A percentile compares a stretch with the other conserved stretches of the same genome.
phyloP scores from a whole-genome alignment of 805 yeast species.

The Alloascoidea hylecoeti region DNA sequence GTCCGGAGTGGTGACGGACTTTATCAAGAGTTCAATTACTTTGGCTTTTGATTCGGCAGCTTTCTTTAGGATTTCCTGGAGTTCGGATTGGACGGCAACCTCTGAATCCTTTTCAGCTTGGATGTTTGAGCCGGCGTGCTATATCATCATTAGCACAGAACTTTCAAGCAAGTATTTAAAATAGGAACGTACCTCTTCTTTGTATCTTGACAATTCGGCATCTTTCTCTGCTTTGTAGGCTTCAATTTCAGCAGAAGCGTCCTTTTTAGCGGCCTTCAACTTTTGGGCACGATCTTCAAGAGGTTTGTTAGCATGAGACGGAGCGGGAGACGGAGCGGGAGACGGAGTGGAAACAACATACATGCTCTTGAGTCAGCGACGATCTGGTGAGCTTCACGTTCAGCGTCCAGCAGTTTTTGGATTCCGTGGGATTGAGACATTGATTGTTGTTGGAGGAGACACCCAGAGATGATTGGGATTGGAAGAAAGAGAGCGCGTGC shows the following conservation, averaged over 20 bases:
- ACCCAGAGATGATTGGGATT: too few species aligned
- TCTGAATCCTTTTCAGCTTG: conserved; percentile 73
- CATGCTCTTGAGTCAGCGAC: conserved; percentile 87
- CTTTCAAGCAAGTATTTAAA: background rate
- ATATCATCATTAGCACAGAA: conserved; percentile 2
- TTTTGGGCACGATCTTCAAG: conserved; percentile 58
- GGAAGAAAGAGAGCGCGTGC: too few species aligned
- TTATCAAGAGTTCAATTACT: conserved; percentile 66
- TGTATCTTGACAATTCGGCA: conserved; percentile 59
- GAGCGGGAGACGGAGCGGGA: conserved; percentile 13
- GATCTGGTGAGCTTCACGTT: conserved; percentile 92
- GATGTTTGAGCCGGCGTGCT: conserved; percentile 62
- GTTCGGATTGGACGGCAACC: conserved; percentile 52
- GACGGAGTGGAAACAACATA: conserved; percentile 21
- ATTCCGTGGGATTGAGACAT: conserved; percentile 30
- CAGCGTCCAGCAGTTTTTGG: conserved; percentile 70
- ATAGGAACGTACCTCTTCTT: conserved; percentile 29
- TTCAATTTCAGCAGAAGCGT: conserved; percentile 82
- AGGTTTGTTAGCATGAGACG: conserved; percentile 19
- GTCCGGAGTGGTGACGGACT: conserved; percentile 64
- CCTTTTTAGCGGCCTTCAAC: conserved; percentile 86
- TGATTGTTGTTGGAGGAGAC: too few species aligned
- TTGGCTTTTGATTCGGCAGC: conserved; percentile 46
- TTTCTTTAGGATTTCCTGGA: conserved; percentile 50
- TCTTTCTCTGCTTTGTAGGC: conserved; percentile 80